These are phyloP conservation scores for Penicillium digitatum DNA, from an alignment of 2,329 filamentous ascomycete genomes.

Conservation along the genomic window DNA sequence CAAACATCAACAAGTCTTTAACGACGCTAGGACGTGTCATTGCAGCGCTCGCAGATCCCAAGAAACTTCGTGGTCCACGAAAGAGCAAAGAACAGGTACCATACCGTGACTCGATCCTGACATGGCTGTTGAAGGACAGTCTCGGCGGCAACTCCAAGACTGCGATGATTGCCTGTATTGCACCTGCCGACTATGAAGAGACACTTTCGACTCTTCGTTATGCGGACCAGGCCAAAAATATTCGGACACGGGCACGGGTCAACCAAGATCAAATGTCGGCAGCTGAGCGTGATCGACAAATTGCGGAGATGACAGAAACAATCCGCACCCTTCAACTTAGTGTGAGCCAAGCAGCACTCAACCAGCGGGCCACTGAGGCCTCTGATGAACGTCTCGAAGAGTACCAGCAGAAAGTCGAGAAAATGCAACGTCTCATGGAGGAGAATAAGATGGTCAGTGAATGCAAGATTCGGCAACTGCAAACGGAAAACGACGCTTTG, in stretches of 20 bases:
- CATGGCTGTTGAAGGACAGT: conserved; percentile 90
- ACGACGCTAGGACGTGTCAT: conserved; percentile 95
- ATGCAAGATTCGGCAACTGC: conserved; percentile 85
- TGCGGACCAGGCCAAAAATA: conserved; percentile 94
- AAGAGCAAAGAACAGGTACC: conserved; percentile 75
- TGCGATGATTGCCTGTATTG: conserved; percentile 97
- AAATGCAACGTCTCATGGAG: conserved; percentile 95
- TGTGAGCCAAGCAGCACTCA: conserved; percentile 60
- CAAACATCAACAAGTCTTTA: conserved; percentile 98
- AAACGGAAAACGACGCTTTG: conserved; percentile 85
- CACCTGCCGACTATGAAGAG: conserved; percentile 93
- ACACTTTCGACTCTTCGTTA: conserved; percentile 94
- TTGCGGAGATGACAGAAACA: conserved; percentile 89
- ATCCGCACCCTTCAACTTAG: conserved; percentile 81
- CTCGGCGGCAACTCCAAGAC: conserved; percentile 97
- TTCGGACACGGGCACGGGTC: conserved; percentile 87
- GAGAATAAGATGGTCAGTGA: conserved; percentile 86
- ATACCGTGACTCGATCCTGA: conserved; percentile 81
- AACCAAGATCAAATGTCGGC: conserved; percentile 93
- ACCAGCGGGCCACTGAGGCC: conserved; percentile 67
- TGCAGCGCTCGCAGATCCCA: conserved; percentile 75
- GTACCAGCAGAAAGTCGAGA: conserved; percentile 83
- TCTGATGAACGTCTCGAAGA: conserved; percentile 85
- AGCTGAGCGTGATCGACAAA: conserved; percentile 90
- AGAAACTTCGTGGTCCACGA: conserved; percentile 55